These are phyloP conservation scores for Rosa rugosa DNA, from an alignment of 306 rosid species.

Conservation along the genomic window DNA sequence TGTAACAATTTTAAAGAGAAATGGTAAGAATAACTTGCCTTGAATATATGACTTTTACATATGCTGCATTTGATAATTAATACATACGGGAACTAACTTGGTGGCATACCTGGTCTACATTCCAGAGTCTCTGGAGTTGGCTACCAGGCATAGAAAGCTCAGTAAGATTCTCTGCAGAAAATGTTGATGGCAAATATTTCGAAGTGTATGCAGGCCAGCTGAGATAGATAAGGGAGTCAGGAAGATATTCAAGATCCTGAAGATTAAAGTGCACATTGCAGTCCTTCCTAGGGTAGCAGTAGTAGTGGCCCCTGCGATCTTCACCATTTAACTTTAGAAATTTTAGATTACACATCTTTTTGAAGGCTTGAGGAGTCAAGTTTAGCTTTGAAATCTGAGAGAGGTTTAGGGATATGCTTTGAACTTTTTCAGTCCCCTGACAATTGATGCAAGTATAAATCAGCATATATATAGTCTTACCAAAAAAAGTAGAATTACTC, in stretches of 20 bases:
- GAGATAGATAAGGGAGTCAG: slow-evolving; percentile 14
- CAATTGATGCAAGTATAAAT: background rate
- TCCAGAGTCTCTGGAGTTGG: background rate
- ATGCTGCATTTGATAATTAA: background rate
- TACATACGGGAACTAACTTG: background rate
- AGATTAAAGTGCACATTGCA: background rate
- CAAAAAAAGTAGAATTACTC: background rate
- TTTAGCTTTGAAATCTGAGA: background rate
- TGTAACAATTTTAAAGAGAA: background rate
- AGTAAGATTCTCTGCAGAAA: slow-evolving; percentile 13
- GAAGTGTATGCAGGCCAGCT: slow-evolving; percentile 11
- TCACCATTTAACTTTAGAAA: slow-evolving; percentile 3
- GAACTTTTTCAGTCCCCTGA: slow-evolving; percentile 20
- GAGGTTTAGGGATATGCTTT: slow-evolving; percentile 12
- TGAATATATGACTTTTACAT: background rate
- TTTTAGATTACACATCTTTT: slow-evolving; percentile 25
- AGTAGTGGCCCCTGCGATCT: background rate
- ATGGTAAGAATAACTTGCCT: background rate
- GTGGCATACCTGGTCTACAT: background rate
- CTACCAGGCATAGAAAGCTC: slow-evolving; percentile 9
- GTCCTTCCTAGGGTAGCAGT: too few species aligned
- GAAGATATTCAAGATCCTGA: slow-evolving; percentile 16
- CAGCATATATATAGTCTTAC: background rate
- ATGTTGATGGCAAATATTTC: slow-evolving; percentile 1
- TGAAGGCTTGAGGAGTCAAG: slow-evolving; percentile 23